phyloP scores from a whole-genome alignment of 352 stramenopile species.

The Pythium dissimile region DNA sequence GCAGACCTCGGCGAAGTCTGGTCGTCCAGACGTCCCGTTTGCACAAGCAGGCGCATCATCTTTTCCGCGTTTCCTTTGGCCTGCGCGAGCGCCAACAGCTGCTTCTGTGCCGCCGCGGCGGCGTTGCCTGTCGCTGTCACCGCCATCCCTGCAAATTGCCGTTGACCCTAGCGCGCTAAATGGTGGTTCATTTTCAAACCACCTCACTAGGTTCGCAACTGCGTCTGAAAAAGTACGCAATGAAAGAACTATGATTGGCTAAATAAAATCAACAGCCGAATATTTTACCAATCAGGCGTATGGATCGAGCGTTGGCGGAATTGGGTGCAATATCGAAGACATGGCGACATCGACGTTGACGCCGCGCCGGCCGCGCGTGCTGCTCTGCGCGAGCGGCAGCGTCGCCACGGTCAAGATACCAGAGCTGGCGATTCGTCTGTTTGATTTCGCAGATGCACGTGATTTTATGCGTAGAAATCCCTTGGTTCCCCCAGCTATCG shows the following conservation, averaged over 20 bases:
- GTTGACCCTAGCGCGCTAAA: constrained; percentile 7
- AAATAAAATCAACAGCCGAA: not conserved
- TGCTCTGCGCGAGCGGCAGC: constrained; percentile 81
- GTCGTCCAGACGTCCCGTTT: not conserved
- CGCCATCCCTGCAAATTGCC: not conserved
- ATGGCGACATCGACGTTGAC: no score
- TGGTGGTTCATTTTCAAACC: constrained; percentile 19
- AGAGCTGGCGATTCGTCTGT: constrained; percentile 67
- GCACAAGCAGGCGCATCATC: constrained; percentile 7
- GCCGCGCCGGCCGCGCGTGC: constrained; percentile 37
- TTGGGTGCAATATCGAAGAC: not conserved
- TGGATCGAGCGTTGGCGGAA: not conserved
- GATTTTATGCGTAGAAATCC: no score
- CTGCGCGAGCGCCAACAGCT: constrained; percentile 23
- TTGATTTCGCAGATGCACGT: constrained; percentile 50
- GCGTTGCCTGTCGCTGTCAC: constrained; percentile 6
- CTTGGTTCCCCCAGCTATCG: no score
- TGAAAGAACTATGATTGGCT: constrained; percentile 8
- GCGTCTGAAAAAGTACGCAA: constrained; percentile 1
- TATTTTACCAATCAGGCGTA: not conserved
- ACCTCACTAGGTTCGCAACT: constrained; percentile 4
- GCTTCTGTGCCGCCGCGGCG: constrained; percentile 22
- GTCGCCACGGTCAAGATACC: constrained; percentile 88
- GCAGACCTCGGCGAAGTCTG: not conserved
- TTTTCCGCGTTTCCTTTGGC: constrained; percentile 15